A percentile compares a stretch with the other conserved stretches of the same genome.
Conservation (phyloP, 148 eudicot species). For the Vaccinium macrocarpon region DNA sequence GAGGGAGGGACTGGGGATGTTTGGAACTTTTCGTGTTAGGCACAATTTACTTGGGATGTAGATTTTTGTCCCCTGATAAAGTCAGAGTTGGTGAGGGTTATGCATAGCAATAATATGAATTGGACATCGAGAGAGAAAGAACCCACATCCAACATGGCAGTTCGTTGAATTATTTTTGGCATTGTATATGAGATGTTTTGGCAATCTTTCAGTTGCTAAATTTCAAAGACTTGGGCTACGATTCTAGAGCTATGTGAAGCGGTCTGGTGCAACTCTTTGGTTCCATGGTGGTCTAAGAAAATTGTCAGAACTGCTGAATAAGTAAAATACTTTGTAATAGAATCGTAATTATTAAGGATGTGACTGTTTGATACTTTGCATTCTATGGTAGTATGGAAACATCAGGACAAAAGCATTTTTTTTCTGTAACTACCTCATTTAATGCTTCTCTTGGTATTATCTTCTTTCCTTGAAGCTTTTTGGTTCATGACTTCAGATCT, state of each 20-base stretch:
- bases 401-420: background rate
- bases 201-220: background rate
- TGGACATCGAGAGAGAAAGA: background rate
- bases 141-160: background rate
- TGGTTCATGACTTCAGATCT: slow-evolving; percentile 9
- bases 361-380: background rate
- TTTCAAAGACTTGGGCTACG: background rate
- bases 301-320: background rate
- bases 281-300: background rate
- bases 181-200: background rate
- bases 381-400: background rate
- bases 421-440: background rate
- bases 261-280: background rate
- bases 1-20: background rate
- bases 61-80: background rate
- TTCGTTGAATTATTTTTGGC: background rate
- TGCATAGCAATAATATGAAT: background rate
- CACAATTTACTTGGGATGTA: background rate
- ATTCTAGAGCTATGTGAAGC: background rate
- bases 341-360: background rate
- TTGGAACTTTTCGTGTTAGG: background rate
- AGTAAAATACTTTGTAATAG: background rate
- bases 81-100: background rate
- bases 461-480: background rate
- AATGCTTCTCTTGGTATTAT: background rate